Base-by-base conservation (phyloP, 2,329 filamentous ascomycete genomes). In the Colletotrichum coccodes region DNA sequence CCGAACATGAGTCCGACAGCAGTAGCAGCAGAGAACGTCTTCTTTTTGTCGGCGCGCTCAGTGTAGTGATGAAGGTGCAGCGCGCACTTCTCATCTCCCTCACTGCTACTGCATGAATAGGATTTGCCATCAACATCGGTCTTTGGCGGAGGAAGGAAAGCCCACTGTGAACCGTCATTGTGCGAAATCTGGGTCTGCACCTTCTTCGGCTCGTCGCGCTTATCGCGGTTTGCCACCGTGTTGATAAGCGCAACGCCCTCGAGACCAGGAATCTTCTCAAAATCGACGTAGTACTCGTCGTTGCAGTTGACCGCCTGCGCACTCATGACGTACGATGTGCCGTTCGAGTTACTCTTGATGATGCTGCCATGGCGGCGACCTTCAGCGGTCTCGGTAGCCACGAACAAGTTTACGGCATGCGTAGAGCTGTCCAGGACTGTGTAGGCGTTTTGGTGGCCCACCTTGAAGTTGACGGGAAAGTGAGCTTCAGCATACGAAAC, bases 321-420 rank as follows among this genome's bases (percentile, higher is more conserved):
- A 79, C 93, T 97, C 72, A 97, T 84, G 14, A 97, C 93, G 76
- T 98, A 99, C 1, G 93, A 96, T 0, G 96, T 99, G 61, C 96
- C 96, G 77, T 99, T 98, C 75, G 94, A 98, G 83, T 99, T 99
- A 77, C 94, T 98, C 88, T 98, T 99, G 80, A 99, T 90, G 73
- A 99, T 94, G 28, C 92, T 92, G 42, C 96, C 96, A 74, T 93
- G 94, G 68, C 92, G 89, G 58, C 87, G 89, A 21, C 89, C 91
- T 58, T 84, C 78, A 4, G 84, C 83, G 46, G 86, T 87, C 74
- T 92, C 91, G 46, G 94, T 93, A 0, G 92, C 94, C 53, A 98
- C 95, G 76, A 98, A 97, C 66, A 99, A 82, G 81, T 98, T 98
- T 67, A 99, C 88, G 1, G 96, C 93, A 79, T 98, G 95, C 0